Evolutionary conservation across 768 basidiomycete genomes (phyloP).

Genomic region (Phlebiopsis flavidoalba): DNA sequence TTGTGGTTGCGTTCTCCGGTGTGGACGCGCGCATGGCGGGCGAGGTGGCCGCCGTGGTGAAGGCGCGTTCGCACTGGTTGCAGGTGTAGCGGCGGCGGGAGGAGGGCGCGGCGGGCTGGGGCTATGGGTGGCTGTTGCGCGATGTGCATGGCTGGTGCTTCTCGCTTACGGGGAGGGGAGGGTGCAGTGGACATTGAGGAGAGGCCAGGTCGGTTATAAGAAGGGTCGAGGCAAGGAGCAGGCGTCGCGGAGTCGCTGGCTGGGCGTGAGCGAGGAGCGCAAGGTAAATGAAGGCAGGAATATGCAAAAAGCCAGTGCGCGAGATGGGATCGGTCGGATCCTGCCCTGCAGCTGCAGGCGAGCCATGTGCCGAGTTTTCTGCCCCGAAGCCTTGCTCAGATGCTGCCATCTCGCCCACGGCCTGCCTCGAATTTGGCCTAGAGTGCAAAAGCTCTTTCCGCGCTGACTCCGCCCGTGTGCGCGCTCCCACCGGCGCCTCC

Average conservation of each 20-base stretch:
- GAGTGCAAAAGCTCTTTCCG: neutral
- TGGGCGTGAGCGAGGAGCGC: no score
- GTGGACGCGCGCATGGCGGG: conserved; percentile 84
- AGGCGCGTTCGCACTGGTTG: conserved; percentile 65
- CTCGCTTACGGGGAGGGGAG: conserved; percentile 1
- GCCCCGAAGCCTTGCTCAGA: no score
- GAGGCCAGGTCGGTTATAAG: conserved; percentile 15
- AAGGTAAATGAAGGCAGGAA: neutral
- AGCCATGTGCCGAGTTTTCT: no score
- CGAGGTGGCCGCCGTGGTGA: conserved; percentile 90
- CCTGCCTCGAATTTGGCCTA: conserved; percentile 7
- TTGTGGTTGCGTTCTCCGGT: conserved; percentile 91
- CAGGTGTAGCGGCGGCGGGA: conserved; percentile 46
- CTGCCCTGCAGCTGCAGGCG: neutral
- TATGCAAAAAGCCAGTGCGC: neutral
- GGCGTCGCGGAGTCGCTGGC: neutral
- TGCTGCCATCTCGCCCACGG: no score
- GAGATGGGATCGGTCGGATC: conserved; percentile 9
- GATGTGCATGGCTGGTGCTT: neutral
- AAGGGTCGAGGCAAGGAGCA: conserved; percentile 6
- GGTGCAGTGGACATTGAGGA: conserved; percentile 5
- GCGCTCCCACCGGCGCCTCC: no score
- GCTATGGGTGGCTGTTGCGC: neutral
- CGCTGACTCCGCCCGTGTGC: neutral
- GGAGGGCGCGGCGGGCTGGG: neutral